phyloP scores from a whole-genome alignment of 148 eudicot genomes.

The Arctostaphylos glauca region DNA sequence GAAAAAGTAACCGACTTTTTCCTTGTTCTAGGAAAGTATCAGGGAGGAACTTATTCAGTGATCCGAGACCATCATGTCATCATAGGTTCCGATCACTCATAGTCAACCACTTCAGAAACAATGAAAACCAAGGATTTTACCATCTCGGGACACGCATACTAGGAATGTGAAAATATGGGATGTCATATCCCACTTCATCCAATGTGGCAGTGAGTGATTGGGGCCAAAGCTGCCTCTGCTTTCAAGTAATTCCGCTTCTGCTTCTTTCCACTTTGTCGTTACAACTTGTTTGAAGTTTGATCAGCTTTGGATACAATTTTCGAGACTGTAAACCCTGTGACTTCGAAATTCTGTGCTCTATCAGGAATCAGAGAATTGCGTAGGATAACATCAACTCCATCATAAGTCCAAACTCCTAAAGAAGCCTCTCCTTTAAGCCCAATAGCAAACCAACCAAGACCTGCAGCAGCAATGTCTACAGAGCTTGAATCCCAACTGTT shows the following conservation, averaged over 20 bases:
- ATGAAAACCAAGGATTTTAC: background rate
- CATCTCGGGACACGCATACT: background rate
- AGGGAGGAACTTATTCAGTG: background rate
- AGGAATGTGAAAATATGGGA: background rate
- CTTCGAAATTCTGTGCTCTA: conserved; percentile 63
- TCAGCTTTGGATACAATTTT: conserved; percentile 76
- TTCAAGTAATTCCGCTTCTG: conserved; percentile 19
- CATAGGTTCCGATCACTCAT: background rate
- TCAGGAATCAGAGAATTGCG: conserved; percentile 73
- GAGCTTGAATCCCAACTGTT: conserved; percentile 72
- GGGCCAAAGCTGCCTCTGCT: conserved; percentile 16
- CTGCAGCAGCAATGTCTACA: conserved; percentile 74
- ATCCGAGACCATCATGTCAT: background rate
- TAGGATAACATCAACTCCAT: conserved; percentile 62
- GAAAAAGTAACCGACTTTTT: background rate
- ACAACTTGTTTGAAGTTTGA: conserved; percentile 43
- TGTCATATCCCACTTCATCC: background rate
- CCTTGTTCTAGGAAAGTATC: background rate
- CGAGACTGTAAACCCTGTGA: conserved; percentile 78
- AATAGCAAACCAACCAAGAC: conserved; percentile 97
- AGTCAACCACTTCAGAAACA: background rate
- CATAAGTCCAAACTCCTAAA: conserved; percentile 81
- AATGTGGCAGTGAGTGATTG: background rate
- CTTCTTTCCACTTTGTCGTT: conserved; percentile 34
- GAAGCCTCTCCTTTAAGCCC: conserved; percentile 78